A percentile compares a stretch with the other conserved stretches of the same genome.
Evolutionary conservation across 73 alveolate genomes (phyloP).

Genomic region (Tetrahymena borealis): DNA sequence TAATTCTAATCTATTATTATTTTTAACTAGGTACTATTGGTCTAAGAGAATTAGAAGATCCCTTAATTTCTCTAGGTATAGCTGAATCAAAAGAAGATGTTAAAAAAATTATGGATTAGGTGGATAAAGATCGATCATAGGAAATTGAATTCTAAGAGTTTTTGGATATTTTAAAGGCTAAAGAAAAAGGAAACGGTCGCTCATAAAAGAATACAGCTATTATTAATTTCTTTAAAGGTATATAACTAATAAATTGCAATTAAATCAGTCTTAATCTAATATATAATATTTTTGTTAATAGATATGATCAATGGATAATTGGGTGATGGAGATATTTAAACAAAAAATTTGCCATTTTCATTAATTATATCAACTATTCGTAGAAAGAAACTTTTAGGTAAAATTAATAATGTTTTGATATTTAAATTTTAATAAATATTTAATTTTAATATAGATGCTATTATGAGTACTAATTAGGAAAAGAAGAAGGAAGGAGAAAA

Average conservation of each 20-base stretch:
- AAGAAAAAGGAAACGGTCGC: constrained; percentile 66
- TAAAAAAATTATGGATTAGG: constrained; percentile 61
- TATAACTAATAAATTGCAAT: background rate
- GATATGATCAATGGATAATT: constrained; percentile 42
- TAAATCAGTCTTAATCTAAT: background rate
- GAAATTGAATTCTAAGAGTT: constrained; percentile 82
- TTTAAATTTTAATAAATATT: no score
- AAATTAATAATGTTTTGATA: no score
- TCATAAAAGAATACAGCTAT: constrained; percentile 51
- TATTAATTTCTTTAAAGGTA: constrained; percentile 69
- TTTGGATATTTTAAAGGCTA: constrained; percentile 69
- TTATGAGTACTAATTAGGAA: constrained; percentile 28
- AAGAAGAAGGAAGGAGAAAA: constrained; percentile 44
- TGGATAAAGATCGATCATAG: constrained; percentile 85
- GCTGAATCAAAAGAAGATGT: constrained; percentile 93
- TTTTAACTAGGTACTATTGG: constrained; percentile 68
- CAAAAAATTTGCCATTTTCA: constrained; percentile 36
- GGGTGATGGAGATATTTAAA: constrained; percentile 37
- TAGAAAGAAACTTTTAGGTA: constrained; percentile 25
- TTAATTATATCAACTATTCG: constrained; percentile 34
- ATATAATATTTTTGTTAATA: background rate
- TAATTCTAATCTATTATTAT: background rate
- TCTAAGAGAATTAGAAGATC: constrained; percentile 84
- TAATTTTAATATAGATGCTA: constrained; percentile 15
- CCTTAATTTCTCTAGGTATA: constrained; percentile 86